phyloP scores from a whole-genome alignment of 202 grass and related monocot genomes.

The Miscanthus sacchariflorus region DNA sequence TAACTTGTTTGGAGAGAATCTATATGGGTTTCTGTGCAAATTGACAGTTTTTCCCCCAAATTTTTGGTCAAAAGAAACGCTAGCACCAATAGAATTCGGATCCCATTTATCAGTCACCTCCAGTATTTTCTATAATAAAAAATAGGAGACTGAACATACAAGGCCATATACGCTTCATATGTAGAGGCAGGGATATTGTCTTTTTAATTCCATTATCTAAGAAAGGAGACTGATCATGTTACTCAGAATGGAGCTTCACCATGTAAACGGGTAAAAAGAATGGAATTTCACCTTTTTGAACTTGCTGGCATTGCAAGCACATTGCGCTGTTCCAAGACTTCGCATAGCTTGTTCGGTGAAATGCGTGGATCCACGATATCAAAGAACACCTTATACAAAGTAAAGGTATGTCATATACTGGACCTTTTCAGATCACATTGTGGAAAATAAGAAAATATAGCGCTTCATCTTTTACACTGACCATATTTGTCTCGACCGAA shows the following conservation, averaged over 20 bases:
- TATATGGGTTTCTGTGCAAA: background rate
- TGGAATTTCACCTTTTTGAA: slow-evolving; percentile 59
- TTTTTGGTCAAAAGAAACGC: background rate
- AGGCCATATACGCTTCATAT: background rate
- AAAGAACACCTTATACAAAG: slow-evolving; percentile 70
- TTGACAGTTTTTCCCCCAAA: too few relatives aligned
- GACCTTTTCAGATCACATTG: background rate
- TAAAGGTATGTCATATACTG: background rate
- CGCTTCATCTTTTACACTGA: slow-evolving; percentile 26
- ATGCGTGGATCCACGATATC: slow-evolving; percentile 60
- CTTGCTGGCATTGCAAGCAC: slow-evolving; percentile 87
- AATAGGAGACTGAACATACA: background rate
- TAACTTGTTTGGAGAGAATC: background rate
- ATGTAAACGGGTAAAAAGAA: slow-evolving; percentile 19
- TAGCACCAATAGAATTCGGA: background rate
- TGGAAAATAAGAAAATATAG: background rate
- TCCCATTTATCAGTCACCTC: background rate
- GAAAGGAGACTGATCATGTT: background rate
- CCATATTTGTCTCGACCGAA: slow-evolving; percentile 92
- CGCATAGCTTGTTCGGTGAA: slow-evolving; percentile 66
- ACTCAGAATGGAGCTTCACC: slow-evolving; percentile 26
- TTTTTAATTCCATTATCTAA: background rate
- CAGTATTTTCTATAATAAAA: background rate
- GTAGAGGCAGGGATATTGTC: background rate
- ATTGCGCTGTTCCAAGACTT: slow-evolving; percentile 66